Evolutionary conservation across 129 eudicot genomes (phyloP).

Genomic region (Pittosporum tobira): DNA sequence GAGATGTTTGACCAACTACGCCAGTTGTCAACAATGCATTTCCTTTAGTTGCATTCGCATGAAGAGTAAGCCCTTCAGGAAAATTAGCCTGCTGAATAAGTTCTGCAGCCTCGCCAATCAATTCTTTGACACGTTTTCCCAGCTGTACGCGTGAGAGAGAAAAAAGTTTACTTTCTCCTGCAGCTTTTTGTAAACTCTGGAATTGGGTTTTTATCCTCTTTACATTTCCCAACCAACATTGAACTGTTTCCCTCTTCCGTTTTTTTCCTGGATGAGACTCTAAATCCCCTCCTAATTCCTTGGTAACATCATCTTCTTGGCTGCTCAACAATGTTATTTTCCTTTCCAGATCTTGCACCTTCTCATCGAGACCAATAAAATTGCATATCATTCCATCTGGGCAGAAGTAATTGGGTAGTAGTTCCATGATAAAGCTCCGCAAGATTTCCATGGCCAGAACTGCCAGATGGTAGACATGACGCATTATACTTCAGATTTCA

Average conservation of each 20-base stretch:
- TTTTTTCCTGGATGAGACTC: background rate
- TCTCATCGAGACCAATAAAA: background rate
- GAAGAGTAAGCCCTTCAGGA: constrained; percentile 7
- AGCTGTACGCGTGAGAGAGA: background rate
- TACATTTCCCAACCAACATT: constrained; percentile 7
- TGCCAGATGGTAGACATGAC: no score
- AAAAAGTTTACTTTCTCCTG: background rate
- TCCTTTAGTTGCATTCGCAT: background rate
- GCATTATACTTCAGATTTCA: no score
- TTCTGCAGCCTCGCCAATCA: constrained; percentile 9
- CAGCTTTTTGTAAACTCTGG: background rate
- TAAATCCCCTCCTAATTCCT: background rate
- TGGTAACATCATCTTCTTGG: background rate
- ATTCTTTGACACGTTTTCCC: background rate
- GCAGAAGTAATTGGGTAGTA: background rate
- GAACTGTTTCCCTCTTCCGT: constrained; percentile 11
- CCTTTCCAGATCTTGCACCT: background rate
- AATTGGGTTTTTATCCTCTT: background rate
- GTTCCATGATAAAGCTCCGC: background rate
- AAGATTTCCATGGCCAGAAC: no score
- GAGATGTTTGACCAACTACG: constrained; percentile 1
- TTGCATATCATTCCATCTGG: background rate
- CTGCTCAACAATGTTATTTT: background rate
- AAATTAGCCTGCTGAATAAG: constrained; percentile 10
- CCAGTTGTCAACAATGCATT: constrained; percentile 2